A percentile compares a stretch with the other conserved stretches of the same genome.
phyloP scores from a whole-genome alignment of 139 green algal genomes.

The Choricystis sp. region DNA sequence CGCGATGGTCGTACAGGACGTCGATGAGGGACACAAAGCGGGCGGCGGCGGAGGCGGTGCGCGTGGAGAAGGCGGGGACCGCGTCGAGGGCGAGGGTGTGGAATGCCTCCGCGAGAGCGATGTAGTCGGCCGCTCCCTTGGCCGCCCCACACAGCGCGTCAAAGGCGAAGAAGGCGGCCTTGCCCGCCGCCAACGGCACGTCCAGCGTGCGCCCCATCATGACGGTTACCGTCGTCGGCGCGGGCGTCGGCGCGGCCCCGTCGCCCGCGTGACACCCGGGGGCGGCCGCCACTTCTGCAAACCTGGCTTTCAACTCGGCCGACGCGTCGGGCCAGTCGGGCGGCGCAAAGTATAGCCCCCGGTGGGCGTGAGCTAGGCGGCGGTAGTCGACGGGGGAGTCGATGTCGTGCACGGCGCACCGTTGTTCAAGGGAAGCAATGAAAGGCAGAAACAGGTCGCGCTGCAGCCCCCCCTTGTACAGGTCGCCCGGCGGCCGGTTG shows the following conservation, averaged over 20 bases:
- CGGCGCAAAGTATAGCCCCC: conserved; percentile 66
- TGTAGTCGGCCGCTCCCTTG: conserved; percentile 75
- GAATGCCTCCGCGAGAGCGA: conserved; percentile 46
- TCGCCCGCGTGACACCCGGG: not conserved
- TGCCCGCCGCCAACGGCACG: conserved; percentile 12
- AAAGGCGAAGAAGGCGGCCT: conserved; percentile 56
- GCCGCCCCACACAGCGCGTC: conserved; percentile 64
- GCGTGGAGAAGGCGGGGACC: conserved; percentile 54
- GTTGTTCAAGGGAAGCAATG: conserved; percentile 70
- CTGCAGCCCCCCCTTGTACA: conserved; percentile 92
- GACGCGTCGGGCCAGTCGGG: not conserved
- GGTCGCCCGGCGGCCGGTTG: conserved; percentile 55
- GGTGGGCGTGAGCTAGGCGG: conserved; percentile 43
- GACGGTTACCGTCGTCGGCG: conserved; percentile 1
- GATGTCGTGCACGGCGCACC: conserved; percentile 68
- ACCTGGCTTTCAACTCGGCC: conserved; percentile 24
- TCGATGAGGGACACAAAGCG: conserved; percentile 90
- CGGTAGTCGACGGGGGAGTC: conserved; percentile 70
- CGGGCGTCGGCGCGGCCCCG: not conserved
- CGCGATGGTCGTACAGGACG: conserved; percentile 81
- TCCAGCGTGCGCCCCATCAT: conserved; percentile 8
- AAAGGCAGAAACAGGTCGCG: conserved; percentile 90
- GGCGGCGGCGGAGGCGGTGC: conserved; percentile 48
- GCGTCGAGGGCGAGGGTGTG: conserved; percentile 62
- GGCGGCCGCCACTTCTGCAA: conserved; percentile 24